phyloP scores from a whole-genome alignment of 495 filamentous ascomycete genomes.

The Hapsidospora chrysogenum region DNA sequence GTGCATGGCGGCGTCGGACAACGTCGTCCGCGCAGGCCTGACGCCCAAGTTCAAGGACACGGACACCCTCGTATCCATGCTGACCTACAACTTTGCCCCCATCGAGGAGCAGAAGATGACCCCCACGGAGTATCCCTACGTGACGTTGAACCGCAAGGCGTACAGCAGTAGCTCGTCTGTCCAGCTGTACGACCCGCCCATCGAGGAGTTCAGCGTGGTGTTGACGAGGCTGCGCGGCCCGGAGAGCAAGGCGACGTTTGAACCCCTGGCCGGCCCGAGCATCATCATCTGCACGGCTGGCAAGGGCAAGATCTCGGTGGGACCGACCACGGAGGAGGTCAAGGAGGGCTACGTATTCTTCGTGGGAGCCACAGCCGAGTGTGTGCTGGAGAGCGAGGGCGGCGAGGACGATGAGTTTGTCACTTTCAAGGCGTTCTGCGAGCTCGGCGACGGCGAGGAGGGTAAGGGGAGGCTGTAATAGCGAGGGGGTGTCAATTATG shows the following conservation, averaged over 20 bases:
- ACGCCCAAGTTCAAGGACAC: slow-evolving; percentile 98
- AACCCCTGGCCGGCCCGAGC: slow-evolving; percentile 73
- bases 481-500: neutral
- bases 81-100: slow-evolving; percentile 88
- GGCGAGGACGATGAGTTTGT: slow-evolving; percentile 48
- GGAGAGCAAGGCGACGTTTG: slow-evolving; percentile 67
- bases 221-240: slow-evolving; percentile 51
- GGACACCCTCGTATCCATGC: slow-evolving; percentile 71
- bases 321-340: slow-evolving; percentile 49
- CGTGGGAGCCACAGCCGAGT: slow-evolving; percentile 78
- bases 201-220: slow-evolving; percentile 90
- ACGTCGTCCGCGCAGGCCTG: slow-evolving; percentile 92
- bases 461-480: slow-evolving; percentile 1
- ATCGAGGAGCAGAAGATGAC: slow-evolving; percentile 88
- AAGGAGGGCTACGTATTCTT: slow-evolving; percentile 78
- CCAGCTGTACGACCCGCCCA: slow-evolving; percentile 81
- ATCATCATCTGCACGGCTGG: slow-evolving; percentile 82
- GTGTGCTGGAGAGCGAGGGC: slow-evolving; percentile 52
- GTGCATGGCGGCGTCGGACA: slow-evolving; percentile 97
- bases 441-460: slow-evolving; percentile 38
- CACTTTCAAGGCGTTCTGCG: slow-evolving; percentile 92
- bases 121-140: slow-evolving; percentile 69
- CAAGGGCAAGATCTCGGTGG: slow-evolving; percentile 67
- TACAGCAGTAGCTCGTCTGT: slow-evolving; percentile 56
- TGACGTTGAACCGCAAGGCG: slow-evolving; percentile 55